These are phyloP conservation scores for Pseudognaphalium luteoalbum DNA, from an alignment of 129 eudicot genomes.

Conservation along the genomic window DNA sequence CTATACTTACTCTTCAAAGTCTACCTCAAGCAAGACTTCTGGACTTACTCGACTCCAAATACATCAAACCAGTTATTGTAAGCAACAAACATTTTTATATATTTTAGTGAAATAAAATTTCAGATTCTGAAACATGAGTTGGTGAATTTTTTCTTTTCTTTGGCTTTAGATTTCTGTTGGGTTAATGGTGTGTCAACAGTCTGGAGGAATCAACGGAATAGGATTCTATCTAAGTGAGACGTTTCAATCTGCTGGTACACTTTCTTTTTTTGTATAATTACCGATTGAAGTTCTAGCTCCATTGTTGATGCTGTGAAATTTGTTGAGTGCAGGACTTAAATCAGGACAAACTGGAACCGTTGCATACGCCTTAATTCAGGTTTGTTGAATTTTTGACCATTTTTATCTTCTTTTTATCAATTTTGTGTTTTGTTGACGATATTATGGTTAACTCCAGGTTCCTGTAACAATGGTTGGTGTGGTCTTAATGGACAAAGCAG, in stretches of 20 bases:
- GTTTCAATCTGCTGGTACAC: conserved; percentile 66
- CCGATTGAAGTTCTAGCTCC: neutral
- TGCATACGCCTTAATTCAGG: conserved; percentile 76
- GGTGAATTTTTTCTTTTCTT: neutral
- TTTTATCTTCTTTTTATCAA: neutral
- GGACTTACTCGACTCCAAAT: conserved; percentile 58
- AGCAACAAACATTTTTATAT: conserved; percentile 23
- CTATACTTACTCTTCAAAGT: conserved; percentile 43
- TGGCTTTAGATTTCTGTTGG: conserved; percentile 73
- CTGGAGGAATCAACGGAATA: conserved; percentile 76
- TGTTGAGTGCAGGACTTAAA: conserved; percentile 51
- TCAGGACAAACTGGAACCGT: conserved; percentile 66
- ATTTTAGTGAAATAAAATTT: neutral
- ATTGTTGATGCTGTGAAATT: neutral
- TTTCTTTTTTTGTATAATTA: neutral
- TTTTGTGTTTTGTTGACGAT: neutral
- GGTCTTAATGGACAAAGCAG: conserved; percentile 70
- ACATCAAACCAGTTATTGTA: conserved; percentile 66
- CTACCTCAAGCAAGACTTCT: conserved; percentile 53
- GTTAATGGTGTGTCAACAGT: conserved; percentile 81
- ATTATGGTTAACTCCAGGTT: conserved; percentile 37
- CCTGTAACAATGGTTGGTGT: conserved; percentile 78
- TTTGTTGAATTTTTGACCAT: conserved; percentile 16
- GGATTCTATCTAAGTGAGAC: conserved; percentile 76
- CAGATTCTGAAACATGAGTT: neutral